Conservation (phyloP, 352 stramenopile genomes). For the Globisporangium spinosum region DNA sequence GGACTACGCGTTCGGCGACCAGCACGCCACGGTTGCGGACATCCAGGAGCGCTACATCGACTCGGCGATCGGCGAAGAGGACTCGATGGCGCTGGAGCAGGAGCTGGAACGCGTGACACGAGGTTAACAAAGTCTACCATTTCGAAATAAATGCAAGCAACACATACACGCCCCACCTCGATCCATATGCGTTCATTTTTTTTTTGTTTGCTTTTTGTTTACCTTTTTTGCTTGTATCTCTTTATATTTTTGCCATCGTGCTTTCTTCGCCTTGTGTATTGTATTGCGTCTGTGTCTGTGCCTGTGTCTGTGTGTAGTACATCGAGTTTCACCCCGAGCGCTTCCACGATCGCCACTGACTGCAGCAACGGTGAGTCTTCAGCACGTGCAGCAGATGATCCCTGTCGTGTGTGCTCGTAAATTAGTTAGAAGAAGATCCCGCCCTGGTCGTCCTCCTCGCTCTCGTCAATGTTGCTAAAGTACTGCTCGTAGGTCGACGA, state of each 20-base stretch:
- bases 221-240: not conserved
- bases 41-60: constrained; percentile 77
- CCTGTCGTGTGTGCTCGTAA: constrained; percentile 12
- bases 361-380: not conserved
- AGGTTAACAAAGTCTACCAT: not conserved
- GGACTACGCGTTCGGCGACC: constrained; percentile 65
- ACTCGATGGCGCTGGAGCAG: constrained; percentile 24
- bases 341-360: not conserved
- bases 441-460: constrained; percentile 75
- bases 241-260: not conserved
- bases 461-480: constrained; percentile 85
- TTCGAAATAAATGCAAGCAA: not conserved
- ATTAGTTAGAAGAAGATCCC: constrained; percentile 85
- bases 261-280: not conserved
- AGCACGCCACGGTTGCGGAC: constrained; percentile 34
- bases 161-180: not conserved
- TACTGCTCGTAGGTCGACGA: constrained; percentile 87
- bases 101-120: constrained; percentile 33
- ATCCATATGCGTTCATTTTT: constrained; percentile 7
- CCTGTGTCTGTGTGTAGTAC: not conserved
- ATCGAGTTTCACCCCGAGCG: not conserved
- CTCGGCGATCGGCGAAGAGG: constrained; percentile 25
- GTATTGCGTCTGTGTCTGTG: not conserved
- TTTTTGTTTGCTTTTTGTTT: constrained; percentile 1
- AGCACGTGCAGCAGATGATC: not conserved